Base-by-base conservation (phyloP, 2,329 filamentous ascomycete species). In the Diaporthe sp. region DNA sequence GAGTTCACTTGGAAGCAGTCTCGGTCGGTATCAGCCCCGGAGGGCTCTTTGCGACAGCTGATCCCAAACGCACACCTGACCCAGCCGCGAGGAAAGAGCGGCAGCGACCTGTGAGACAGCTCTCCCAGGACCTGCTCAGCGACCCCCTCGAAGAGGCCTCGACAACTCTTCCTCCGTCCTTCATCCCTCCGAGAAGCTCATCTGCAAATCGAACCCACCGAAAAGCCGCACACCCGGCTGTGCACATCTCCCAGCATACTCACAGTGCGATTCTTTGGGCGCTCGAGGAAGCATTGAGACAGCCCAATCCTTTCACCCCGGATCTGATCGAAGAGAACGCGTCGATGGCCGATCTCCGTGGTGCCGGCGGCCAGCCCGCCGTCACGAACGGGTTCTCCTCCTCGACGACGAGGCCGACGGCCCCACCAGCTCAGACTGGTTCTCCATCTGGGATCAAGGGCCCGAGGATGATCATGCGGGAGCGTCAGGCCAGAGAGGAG, bases 261-360 rank as follows among this genome's bases (percentile, higher is more conserved):
- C 94, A 95, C 78, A 94, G 94, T 83, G 96, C 97, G 51, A 96
- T 99, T 82, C 93, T 98, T 80, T 98, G 94, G 87, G 92, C 95
- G 51, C 91, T 98, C 74, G 96, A 98, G 87, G 95, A 97, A 87
- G 95, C 95, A 51, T 89, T 98, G 79, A 93, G 96, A 79, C 91
- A 93, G 62, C 95, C 96, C 2, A 90, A 95, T 79, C 88, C 92
- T 67, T 97, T 98, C 85, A 97, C 95, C 12, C 90, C 94, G 34
- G 95, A 98, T 84, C 86, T 93, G 79, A 89, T 93, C 77, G 97
- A 99, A 88, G 94, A 98, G 87, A 94, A 94, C 89, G 94, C 96
- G 79, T 91, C 92, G 81, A 98, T 99, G 96, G 94, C 96, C 79
- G 96, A 98, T 83, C 88, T 98, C 80, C 84, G 88, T 77, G 83